A percentile compares a stretch with the other conserved stretches of the same genome.
Evolutionary conservation across 169 alveolate genomes (phyloP).

Genomic region (Blepharisma undulans): DNA sequence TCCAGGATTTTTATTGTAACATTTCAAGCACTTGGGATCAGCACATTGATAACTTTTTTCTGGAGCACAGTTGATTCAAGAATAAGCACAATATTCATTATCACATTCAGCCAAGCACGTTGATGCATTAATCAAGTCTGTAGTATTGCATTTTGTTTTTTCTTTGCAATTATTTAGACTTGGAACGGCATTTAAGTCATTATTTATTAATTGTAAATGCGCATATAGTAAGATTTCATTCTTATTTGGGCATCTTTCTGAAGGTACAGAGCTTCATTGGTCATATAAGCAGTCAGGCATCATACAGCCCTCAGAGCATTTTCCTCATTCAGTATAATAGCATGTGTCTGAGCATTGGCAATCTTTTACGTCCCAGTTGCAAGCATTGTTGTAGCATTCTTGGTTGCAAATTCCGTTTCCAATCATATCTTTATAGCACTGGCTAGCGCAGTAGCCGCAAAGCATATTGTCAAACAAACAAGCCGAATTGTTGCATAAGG

Average conservation of each 20-base stretch:
- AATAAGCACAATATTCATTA: neutral
- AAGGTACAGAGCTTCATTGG: neutral
- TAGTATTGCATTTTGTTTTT: neutral
- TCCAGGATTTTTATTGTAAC: neutral
- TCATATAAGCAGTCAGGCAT: neutral
- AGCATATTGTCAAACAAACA: slow-evolving; percentile 1
- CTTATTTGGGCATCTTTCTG: neutral
- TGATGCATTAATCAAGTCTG: neutral
- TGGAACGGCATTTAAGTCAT: neutral
- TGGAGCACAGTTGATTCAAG: neutral
- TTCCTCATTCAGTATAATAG: neutral
- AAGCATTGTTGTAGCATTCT: neutral
- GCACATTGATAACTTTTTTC: neutral
- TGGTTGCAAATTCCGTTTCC: neutral
- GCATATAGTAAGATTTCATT: neutral
- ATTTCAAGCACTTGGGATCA: neutral
- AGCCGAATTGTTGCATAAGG: neutral
- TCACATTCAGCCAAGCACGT: neutral
- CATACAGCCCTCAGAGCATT: neutral
- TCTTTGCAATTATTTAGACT: neutral
- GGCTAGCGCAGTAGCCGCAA: neutral
- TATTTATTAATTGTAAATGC: neutral
- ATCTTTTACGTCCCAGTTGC: neutral
- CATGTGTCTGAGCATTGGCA: neutral
- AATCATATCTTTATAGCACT: neutral